A percentile compares a stretch with the other conserved stretches of the same genome.
These are phyloP conservation scores for Rosa persica DNA, from an alignment of 306 rosid genomes.

Conservation along the genomic window DNA sequence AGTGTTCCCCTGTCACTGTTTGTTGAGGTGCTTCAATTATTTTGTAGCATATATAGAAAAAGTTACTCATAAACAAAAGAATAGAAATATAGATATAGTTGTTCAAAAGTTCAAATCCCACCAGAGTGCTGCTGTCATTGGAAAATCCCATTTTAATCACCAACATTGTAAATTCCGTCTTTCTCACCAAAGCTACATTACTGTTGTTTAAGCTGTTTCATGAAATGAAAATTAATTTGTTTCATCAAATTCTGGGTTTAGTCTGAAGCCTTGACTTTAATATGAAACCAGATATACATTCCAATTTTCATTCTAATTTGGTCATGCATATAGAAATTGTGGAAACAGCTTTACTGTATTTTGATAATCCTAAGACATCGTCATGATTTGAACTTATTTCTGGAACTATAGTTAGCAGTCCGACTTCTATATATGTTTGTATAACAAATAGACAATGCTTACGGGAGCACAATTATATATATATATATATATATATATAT, in stretches of 20 bases:
- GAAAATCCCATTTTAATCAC: neutral
- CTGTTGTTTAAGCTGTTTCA: neutral
- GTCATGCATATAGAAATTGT: neutral
- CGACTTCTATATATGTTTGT: neutral
- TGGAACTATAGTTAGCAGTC: neutral
- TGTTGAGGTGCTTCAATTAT: neutral
- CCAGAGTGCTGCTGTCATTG: neutral
- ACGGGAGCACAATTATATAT: no score
- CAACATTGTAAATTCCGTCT: neutral
- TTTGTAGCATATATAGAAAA: neutral
- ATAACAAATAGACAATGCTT: no score
- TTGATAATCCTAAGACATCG: neutral
- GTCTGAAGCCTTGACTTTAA: neutral
- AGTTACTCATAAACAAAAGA: no score
- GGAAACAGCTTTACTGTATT: neutral
- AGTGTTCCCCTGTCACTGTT: neutral
- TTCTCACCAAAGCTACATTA: neutral
- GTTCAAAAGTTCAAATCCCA: neutral
- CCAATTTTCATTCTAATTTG: neutral
- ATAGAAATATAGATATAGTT: neutral
- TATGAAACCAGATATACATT: neutral
- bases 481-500: no score
- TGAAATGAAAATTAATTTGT: neutral
- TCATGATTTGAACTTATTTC: no score
- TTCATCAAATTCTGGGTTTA: neutral